Percentiles rank a stretch among this genome's conserved stretches.
phyloP scores from a whole-genome alignment of 768 basidiomycete species.

The Boletus reticulatus region DNA sequence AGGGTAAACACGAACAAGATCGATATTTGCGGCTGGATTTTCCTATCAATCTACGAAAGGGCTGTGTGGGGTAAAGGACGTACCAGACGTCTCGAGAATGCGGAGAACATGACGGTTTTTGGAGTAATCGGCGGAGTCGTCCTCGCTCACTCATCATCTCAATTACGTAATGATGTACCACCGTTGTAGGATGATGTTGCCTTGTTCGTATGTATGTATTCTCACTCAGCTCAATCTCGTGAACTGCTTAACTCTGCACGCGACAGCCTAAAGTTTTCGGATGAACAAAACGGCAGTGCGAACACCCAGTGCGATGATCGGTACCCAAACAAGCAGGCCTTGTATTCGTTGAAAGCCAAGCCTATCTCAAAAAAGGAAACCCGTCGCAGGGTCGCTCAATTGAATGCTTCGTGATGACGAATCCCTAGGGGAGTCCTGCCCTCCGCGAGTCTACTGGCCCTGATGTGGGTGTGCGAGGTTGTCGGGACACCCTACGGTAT shows the following conservation, averaged over 20 bases:
- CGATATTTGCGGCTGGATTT: slow-evolving; percentile 54
- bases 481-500: background rate
- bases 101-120: slow-evolving; percentile 31
- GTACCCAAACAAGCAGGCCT: slow-evolving; percentile 9
- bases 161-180: slow-evolving; percentile 8
- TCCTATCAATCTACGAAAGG: background rate
- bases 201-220: no score
- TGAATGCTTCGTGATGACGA: slow-evolving; percentile 7
- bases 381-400: background rate
- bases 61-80: slow-evolving; percentile 11
- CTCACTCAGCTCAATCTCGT: background rate
- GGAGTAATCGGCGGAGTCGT: background rate
- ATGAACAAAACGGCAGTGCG: background rate
- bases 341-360: background rate
- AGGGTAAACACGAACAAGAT: slow-evolving; percentile 51
- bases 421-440: background rate
- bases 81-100: slow-evolving; percentile 36
- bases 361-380: background rate
- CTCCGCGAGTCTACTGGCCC: slow-evolving; percentile 9
- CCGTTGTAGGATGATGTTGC: background rate
- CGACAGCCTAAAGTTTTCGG: slow-evolving; percentile 1
- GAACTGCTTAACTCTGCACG: background rate
- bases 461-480: background rate
- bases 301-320: slow-evolving; percentile 8
- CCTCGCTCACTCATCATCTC: background rate